Conservation (phyloP, 768 basidiomycete species). For the Fomitopsis pulvina region DNA sequence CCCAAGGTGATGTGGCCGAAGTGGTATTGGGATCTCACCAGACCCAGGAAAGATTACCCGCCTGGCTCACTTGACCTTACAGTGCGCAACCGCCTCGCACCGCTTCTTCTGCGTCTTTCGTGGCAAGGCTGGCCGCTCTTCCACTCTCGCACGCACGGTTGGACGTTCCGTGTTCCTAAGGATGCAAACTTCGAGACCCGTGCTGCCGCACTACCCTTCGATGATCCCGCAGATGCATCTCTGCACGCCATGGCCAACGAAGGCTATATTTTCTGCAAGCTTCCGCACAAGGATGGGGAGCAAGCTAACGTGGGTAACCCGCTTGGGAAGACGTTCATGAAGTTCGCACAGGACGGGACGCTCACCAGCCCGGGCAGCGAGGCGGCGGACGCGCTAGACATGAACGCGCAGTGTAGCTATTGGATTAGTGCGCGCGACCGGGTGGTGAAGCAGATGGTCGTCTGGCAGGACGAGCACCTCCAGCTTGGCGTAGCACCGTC, state of each 20-base stretch:
- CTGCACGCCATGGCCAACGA: conserved; percentile 41
- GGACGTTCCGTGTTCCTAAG: conserved; percentile 75
- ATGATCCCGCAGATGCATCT: conserved; percentile 52
- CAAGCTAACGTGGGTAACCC: conserved; percentile 93
- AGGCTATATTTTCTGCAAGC: conserved; percentile 73
- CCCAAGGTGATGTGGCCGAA: conserved; percentile 77
- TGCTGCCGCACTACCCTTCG: conserved; percentile 31
- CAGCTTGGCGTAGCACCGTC: conserved; percentile 44
- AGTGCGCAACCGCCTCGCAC: conserved; percentile 73
- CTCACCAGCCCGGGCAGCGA: conserved; percentile 76
- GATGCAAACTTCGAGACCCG: conserved; percentile 39
- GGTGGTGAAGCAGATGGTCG: conserved; percentile 87
- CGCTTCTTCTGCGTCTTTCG: conserved; percentile 77
- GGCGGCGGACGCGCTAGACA: conserved; percentile 78
- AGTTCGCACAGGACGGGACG: conserved; percentile 81
- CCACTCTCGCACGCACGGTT: conserved; percentile 82
- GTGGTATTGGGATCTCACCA: conserved; percentile 92
- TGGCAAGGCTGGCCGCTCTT: conserved; percentile 88
- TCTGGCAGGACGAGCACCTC: conserved; percentile 58
- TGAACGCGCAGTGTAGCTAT: conserved; percentile 94
- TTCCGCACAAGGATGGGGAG: conserved; percentile 96
- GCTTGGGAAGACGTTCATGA: conserved; percentile 83
- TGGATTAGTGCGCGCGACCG: conserved; percentile 95
- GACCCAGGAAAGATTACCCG: conserved; percentile 57
- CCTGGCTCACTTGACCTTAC: conserved; percentile 82